A percentile compares a stretch with the other conserved stretches of the same genome.
Evolutionary conservation across 2,329 filamentous ascomycete genomes (phyloP).

Genomic region (Tricladium varicosporioides): DNA sequence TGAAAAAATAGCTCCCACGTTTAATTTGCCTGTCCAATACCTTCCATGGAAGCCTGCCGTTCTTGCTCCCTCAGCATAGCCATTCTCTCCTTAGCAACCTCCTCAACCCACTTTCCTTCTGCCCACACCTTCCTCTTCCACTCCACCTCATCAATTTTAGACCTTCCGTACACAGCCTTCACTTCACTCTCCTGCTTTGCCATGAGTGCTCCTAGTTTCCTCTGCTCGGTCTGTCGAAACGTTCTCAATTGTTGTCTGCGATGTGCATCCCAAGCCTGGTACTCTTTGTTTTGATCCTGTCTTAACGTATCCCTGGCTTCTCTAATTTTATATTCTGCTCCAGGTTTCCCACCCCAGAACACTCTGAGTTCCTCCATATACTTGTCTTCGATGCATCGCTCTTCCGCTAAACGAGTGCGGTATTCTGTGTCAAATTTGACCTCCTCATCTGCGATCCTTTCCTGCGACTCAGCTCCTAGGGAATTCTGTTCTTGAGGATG

Average conservation of each 20-base stretch:
- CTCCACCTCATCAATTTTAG: slow-evolving; percentile 27
- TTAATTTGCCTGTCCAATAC: too few relatives aligned
- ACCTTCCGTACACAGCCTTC: slow-evolving; percentile 42
- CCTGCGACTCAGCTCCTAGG: slow-evolving; percentile 27
- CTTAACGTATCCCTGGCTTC: slow-evolving; percentile 40
- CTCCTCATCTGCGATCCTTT: slow-evolving; percentile 37
- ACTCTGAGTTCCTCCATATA: slow-evolving; percentile 40
- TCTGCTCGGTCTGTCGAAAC: slow-evolving; percentile 41
- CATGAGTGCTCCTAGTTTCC: slow-evolving; percentile 33
- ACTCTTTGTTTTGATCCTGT: slow-evolving; percentile 42
- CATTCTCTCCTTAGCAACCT: slow-evolving; percentile 44
- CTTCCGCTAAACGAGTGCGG: slow-evolving; percentile 39
- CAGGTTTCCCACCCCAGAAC: slow-evolving; percentile 40
- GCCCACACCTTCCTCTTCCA: slow-evolving; percentile 38
- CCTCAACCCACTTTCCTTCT: slow-evolving; percentile 47
- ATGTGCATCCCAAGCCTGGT: slow-evolving; percentile 36
- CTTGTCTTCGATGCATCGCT: slow-evolving; percentile 43
- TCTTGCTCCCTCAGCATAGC: slow-evolving; percentile 36
- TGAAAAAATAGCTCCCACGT: too few relatives aligned
- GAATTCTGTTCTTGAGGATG: slow-evolving; percentile 32
- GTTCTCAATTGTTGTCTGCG: slow-evolving; percentile 42
- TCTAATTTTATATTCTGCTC: slow-evolving; percentile 42
- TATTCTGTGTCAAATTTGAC: slow-evolving; percentile 41
- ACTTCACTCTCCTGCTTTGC: slow-evolving; percentile 42
- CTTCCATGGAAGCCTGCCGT: too few relatives aligned